Base-by-base conservation (phyloP, 768 basidiomycete genomes). In the Mycena sanguinolenta region DNA sequence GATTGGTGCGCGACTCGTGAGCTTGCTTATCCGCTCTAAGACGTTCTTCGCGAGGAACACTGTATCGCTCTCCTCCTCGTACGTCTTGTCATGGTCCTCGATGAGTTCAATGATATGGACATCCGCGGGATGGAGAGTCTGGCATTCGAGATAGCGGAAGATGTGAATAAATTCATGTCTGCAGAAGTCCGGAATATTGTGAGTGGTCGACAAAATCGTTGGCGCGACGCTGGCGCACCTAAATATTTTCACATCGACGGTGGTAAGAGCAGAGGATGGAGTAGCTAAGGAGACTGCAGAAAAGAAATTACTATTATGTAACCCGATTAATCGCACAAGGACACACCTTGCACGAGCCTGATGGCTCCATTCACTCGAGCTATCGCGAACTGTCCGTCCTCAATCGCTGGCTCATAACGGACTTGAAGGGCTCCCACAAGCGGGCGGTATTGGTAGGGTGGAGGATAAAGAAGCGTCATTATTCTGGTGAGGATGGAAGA, bases 291-390 rank as follows among this genome's bases (percentile, higher is more conserved):
- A 83, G 27, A 86, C 85, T 85, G 54, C 12, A 42, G n/a, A 39
- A n/a, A n/a, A 28, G 63, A 65, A 34, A 34, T 34, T 34, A 34
- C 4, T 34, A 34, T 34, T 34, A 34, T 34, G 32, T 34, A 34
- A 34, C 32, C n/a, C n/a, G n/a, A n/a, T n/a, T n/a, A n/a, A n/a
- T n/a, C n/a, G n/a, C n/a, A n/a, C n/a, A n/a, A n/a, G 32, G 32
- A 81, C 95, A 86, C 69, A 88, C 90, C 82, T 89, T 89, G 95
- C 87, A 95, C 78, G 74, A 89, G 80, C 78, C 82, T 77, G 84
- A 85, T 79, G 84, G 87, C 78, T 83, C 90, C 78, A 79, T 85
- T 76, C 80, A 90, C 70, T 84, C 90, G 77, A 82, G 89, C 79
- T 83, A 86, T 84, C 81, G 88, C 85, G 89, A 88, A 92, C 60